These are phyloP conservation scores for Prinsepia uniflora DNA, from an alignment of 306 rosid genomes.

Conservation along the genomic window DNA sequence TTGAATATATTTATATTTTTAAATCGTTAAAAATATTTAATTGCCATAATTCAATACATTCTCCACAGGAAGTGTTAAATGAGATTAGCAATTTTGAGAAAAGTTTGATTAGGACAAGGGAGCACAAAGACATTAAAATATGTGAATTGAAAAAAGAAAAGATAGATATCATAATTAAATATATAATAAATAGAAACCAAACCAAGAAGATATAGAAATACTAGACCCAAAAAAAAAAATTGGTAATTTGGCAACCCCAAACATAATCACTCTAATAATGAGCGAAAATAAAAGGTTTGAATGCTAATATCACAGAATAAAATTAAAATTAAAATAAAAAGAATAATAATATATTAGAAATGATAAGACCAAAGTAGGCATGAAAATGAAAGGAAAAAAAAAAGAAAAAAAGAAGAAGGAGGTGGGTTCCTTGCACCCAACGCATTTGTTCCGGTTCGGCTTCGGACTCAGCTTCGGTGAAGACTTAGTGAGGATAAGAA, in stretches of 20 bases:
- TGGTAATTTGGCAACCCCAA: constrained; percentile 16
- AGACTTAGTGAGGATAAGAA: constrained; percentile 91
- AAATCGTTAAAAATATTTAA: no score
- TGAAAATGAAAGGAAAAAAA: constrained; percentile 70
- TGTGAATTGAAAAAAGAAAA: constrained; percentile 10
- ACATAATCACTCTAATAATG: constrained; percentile 9
- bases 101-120: constrained; percentile 35
- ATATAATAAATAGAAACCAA: no score
- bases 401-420: constrained; percentile 63
- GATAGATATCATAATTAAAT: constrained; percentile 2
- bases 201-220: no score
- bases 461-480: constrained; percentile 26
- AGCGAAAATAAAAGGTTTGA: constrained; percentile 23
- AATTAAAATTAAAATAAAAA: background rate
- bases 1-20: no score
- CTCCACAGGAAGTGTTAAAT: background rate
- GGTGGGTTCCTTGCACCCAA: constrained; percentile 78
- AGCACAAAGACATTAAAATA: constrained; percentile 15
- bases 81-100: constrained; percentile 21
- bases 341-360: background rate
- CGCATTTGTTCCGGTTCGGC: constrained; percentile 53
- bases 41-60: no score
- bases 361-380: constrained; percentile 50
- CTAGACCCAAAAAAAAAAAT: background rate
- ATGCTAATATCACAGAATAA: background rate